phyloP scores from a whole-genome alignment of 2,329 filamentous ascomycete genomes.

The Xylariaceae sp. region DNA sequence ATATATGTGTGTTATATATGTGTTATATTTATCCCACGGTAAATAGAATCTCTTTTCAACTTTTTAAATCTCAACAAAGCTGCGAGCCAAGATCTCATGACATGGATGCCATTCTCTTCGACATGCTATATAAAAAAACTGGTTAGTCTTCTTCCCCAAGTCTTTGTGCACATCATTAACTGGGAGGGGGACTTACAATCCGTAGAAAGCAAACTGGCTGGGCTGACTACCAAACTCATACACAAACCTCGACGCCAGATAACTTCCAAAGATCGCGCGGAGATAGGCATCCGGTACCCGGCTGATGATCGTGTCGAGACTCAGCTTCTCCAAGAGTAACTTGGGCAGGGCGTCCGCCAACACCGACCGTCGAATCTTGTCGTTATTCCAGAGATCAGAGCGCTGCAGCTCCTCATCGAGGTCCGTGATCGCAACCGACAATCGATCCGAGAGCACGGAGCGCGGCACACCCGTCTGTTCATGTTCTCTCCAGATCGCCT shows the following conservation, averaged over 20 bases:
- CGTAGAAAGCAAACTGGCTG: slow-evolving; percentile 96
- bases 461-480: slow-evolving; percentile 72
- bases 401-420: slow-evolving; percentile 94
- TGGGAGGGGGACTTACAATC: slow-evolving; percentile 64
- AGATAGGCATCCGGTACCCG: slow-evolving; percentile 90
- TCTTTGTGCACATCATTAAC: background rate
- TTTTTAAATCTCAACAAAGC: background rate
- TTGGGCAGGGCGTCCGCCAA: slow-evolving; percentile 80
- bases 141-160: slow-evolving; percentile 28
- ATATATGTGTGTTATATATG: too few relatives aligned
- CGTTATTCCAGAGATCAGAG: slow-evolving; percentile 84
- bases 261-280: slow-evolving; percentile 91
- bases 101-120: slow-evolving; percentile 54
- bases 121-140: slow-evolving; percentile 47
- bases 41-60: too few relatives aligned
- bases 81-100: slow-evolving; percentile 17
- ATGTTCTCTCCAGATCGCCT: slow-evolving; percentile 96
- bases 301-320: slow-evolving; percentile 77
- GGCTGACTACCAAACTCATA: slow-evolving; percentile 91
- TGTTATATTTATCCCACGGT: too few relatives aligned
- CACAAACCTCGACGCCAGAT: slow-evolving; percentile 89
- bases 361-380: slow-evolving; percentile 69
- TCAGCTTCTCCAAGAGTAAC: slow-evolving; percentile 81
- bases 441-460: slow-evolving; percentile 83
- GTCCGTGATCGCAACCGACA: slow-evolving; percentile 90